These are phyloP conservation scores for Cucumis cinereus DNA, from an alignment of 306 rosid species.

Conservation along the genomic window DNA sequence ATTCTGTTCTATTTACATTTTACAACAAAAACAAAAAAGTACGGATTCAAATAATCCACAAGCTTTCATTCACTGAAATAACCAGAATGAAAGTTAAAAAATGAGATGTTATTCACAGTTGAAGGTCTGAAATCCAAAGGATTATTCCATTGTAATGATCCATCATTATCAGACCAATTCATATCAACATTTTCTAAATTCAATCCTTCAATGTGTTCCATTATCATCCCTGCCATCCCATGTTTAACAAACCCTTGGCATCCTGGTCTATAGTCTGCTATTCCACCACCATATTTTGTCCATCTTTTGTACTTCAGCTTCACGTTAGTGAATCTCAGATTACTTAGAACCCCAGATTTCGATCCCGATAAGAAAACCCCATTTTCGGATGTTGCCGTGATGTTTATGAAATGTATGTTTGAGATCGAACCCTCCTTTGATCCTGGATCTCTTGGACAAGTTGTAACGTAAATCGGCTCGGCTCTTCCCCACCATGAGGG, in stretches of 20 bases:
- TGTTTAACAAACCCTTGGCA: slow-evolving; percentile 74
- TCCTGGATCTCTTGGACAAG: slow-evolving; percentile 48
- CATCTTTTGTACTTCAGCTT: slow-evolving; percentile 48
- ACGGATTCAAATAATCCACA: neutral
- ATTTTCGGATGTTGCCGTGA: slow-evolving; percentile 66
- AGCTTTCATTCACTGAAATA: slow-evolving; percentile 15
- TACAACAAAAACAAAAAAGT: neutral
- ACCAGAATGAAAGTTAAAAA: slow-evolving; percentile 52
- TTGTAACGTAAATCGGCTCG: slow-evolving; percentile 77
- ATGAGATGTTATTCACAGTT: slow-evolving; percentile 55
- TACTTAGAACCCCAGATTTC: slow-evolving; percentile 47
- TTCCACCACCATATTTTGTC: slow-evolving; percentile 51
- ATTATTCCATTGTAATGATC: slow-evolving; percentile 42
- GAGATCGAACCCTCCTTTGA: slow-evolving; percentile 85
- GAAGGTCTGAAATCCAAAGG: slow-evolving; percentile 71
- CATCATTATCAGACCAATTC: slow-evolving; percentile 48
- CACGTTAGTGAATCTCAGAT: slow-evolving; percentile 67
- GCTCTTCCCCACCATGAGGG: slow-evolving; percentile 99
- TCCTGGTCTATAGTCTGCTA: slow-evolving; percentile 80
- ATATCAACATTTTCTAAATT: slow-evolving; percentile 59
- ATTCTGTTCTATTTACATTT: neutral
- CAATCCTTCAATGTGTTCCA: slow-evolving; percentile 74
- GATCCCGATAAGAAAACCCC: slow-evolving; percentile 86
- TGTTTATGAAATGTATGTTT: slow-evolving; percentile 54
- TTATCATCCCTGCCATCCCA: slow-evolving; percentile 51